phyloP scores from a whole-genome alignment of 306 rosid genomes.

The Cucurbita ficifolia region DNA sequence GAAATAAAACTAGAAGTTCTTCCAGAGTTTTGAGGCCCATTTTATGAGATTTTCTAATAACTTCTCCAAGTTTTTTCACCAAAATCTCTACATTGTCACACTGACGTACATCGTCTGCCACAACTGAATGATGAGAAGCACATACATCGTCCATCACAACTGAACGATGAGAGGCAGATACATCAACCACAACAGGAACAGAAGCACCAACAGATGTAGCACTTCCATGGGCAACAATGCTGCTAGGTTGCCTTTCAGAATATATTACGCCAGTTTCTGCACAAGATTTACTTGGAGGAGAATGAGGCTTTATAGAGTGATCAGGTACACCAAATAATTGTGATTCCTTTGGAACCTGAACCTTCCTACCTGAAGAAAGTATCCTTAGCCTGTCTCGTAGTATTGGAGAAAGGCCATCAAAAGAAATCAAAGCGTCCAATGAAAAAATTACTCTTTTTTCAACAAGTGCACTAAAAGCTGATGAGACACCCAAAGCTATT shows the following conservation, averaged over 20 bases:
- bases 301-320: neutral
- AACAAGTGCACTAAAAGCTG: conserved; percentile 35
- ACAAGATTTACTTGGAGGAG: neutral
- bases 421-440: conserved; percentile 2
- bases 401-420: conserved; percentile 2
- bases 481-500: conserved; percentile 38
- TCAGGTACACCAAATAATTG: neutral
- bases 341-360: neutral
- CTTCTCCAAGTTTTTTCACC: conserved; percentile 7
- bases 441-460: conserved; percentile 37
- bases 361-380: neutral
- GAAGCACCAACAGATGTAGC: conserved; percentile 2
- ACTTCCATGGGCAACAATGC: neutral
- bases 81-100: conserved; percentile 8
- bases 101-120: neutral
- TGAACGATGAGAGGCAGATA: neutral
- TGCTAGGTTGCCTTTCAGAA: neutral
- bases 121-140: neutral
- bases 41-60: conserved; percentile 2
- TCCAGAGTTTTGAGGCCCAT: conserved; percentile 8
- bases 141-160: neutral
- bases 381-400: neutral
- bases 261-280: neutral
- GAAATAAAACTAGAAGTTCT: conserved; percentile 3
- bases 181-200: neutral